Base-by-base conservation (phyloP, 2,329 filamentous ascomycete species). In the Aureobasidium vineae region DNA sequence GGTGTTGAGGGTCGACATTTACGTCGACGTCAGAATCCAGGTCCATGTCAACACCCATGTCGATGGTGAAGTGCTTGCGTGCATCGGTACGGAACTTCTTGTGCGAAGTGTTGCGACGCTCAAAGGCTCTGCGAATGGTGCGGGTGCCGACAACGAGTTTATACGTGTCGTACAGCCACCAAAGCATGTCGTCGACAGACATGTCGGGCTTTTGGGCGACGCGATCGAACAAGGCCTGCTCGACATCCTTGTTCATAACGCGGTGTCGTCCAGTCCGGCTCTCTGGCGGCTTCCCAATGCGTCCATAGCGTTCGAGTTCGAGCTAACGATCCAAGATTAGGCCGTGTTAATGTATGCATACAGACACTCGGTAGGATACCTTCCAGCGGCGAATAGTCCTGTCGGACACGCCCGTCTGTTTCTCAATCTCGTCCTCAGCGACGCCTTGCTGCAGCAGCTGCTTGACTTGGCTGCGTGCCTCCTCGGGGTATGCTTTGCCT, bases 151-250 rank as follows among this genome's bases (percentile, higher is more conserved):
- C 75, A 23, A 76, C 75, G 36, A 77, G 74, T 69, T 75, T 71
- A 67, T 76, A 73, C 1, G 70, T 72, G 49, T 77, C 75, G 70
- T 76, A 76, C 10, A 77, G 68, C 75, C 75, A 77, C 75, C 75
- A 77, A 13, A 76, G 70, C 74, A 77, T 77, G 66, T 77, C 75
- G 60, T 77, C 75, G 54, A 76, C 74, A 13, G 73, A 73, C 70
- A 75, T 70, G 40, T 75, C 73, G 59, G 74, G 75, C 56, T 76
- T 75, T 47, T 72, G 69, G 41, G 73, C 73, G 28, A 75, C 73
- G 71, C 76, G 72, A 56, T 75, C 73, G 70, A 75, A 75, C 21
- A 77, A 71, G 50, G 73, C 73, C 71, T 73, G 70, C 66, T 77
- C 75, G 36, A 76, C 71, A 43, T 76, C 75, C n/a, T 73, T 54